Evolutionary conservation across 441 rosid species (phyloP).

Genomic region (Gossypium lobatum): DNA sequence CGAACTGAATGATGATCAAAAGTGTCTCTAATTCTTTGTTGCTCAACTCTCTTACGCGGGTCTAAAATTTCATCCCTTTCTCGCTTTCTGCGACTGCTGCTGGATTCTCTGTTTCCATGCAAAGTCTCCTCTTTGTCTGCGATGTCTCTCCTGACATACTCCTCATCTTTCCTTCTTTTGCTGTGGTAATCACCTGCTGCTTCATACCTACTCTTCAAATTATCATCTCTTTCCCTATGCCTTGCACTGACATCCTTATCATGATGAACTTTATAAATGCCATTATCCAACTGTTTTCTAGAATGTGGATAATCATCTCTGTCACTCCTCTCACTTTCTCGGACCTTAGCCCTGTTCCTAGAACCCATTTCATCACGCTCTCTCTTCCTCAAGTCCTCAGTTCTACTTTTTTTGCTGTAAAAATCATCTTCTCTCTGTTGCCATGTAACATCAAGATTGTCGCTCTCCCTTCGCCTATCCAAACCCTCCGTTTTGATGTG

Average conservation of each 20-base stretch:
- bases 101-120: constrained; percentile 60
- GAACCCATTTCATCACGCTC: constrained; percentile 61
- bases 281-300: constrained; percentile 76
- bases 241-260: constrained; percentile 52
- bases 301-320: constrained; percentile 57
- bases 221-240: constrained; percentile 61
- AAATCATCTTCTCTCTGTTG: constrained; percentile 64
- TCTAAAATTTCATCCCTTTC: constrained; percentile 76
- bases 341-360: constrained; percentile 61
- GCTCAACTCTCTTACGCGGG: constrained; percentile 71
- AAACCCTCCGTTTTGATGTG: constrained; percentile 48
- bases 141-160: constrained; percentile 57
- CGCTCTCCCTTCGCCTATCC: constrained; percentile 68
- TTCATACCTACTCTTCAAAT: constrained; percentile 53
- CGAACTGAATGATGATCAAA: constrained; percentile 65
- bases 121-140: constrained; percentile 56
- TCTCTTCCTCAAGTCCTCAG: constrained; percentile 67
- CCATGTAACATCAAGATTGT: constrained; percentile 49
- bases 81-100: constrained; percentile 54
- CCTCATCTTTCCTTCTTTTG: constrained; percentile 84
- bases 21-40: constrained; percentile 69
- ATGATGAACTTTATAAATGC: constrained; percentile 44
- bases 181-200: constrained; percentile 51
- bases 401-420: constrained; percentile 49
- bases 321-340: constrained; percentile 60